phyloP scores from a whole-genome alignment of 1,284 basidiomycete species.

The Mycocalia duriaeana region DNA sequence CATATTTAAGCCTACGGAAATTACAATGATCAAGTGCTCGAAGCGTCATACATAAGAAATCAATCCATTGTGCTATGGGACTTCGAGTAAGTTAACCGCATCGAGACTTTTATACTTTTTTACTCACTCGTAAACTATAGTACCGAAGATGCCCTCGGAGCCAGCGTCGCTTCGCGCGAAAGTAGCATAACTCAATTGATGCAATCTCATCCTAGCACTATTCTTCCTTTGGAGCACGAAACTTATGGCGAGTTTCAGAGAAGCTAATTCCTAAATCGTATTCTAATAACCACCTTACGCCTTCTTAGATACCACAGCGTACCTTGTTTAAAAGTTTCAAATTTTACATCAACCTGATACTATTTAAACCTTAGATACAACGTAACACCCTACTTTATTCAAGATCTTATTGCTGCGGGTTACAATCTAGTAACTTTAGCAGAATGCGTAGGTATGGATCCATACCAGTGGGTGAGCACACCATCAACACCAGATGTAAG shows the following conservation, averaged over 20 bases:
- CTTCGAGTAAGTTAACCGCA: slow-evolving; percentile 28
- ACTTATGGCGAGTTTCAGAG: slow-evolving; percentile 29
- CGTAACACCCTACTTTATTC: slow-evolving; percentile 30
- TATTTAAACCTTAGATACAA: slow-evolving; percentile 20
- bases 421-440: slow-evolving; percentile 41
- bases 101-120: background rate
- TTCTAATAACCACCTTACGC: too few species aligned
- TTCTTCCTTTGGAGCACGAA: slow-evolving; percentile 43
- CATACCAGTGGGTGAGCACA: slow-evolving; percentile 29
- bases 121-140: slow-evolving; percentile 12
- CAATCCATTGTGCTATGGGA: slow-evolving; percentile 34
- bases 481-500: slow-evolving; percentile 11
- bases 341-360: too few species aligned
- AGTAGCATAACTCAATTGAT: slow-evolving; percentile 24
- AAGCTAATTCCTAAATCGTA: too few species aligned
- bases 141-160: slow-evolving; percentile 34
- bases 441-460: slow-evolving; percentile 35
- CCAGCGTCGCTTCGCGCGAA: slow-evolving; percentile 27
- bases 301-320: background rate
- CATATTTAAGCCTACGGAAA: slow-evolving; percentile 28
- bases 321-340: background rate
- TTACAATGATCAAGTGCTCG: slow-evolving; percentile 39
- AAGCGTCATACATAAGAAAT: slow-evolving; percentile 28
- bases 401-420: slow-evolving; percentile 28
- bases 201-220: slow-evolving; percentile 27